Evolutionary conservation across 345 rosid species (phyloP), one percentile per base, ranked within the genome.

Genomic region (Abelmoschus esculentus): DNA sequence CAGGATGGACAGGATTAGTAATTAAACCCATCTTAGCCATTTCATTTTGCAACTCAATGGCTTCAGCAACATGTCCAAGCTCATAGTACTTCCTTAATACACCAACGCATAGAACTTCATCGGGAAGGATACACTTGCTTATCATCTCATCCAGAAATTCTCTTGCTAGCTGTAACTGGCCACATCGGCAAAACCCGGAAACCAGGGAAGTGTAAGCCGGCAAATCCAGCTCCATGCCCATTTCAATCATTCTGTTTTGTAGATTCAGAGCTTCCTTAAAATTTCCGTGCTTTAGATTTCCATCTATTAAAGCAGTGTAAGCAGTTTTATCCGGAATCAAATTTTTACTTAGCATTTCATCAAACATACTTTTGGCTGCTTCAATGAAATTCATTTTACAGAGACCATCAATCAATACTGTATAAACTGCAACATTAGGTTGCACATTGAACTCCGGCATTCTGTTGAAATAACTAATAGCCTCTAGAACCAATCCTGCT

Each of bases 361-460:
- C 72, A 49, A 83, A 87, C 56, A 83, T 74, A 57, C 74, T 68
- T 74, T 82, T 84, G 7, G 86, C 92, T 7, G 74, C 86, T 72
- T 80, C 86, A 11, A 84, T 67, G 72, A 75, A 77, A 76, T 82
- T 83, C 60, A 75, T 82, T 81, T 87, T 89, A 82, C 89, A 86
- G 31, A 89, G 86, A 68, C 89, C 92, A 63, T 89, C 96, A 74
- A 89, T 80, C 75, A 89, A 62, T 22, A 89, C 85, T 50, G 92
- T 87, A 78, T 82, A 89, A 67, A 87, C 79, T 5, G 83, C 84
- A 18, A 86, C 77, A 64, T 87, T 89, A 44, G 90, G 89, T 70
- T 80, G 77, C 77, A 89, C 42, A 73, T 78, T 75, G 69, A 81
- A 82, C 19, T 84, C 83, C 42, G 70, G 58, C 78, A 84, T 82